phyloP scores from a whole-genome alignment of 768 basidiomycete genomes.

The Pulveroboletus ravenelii region DNA sequence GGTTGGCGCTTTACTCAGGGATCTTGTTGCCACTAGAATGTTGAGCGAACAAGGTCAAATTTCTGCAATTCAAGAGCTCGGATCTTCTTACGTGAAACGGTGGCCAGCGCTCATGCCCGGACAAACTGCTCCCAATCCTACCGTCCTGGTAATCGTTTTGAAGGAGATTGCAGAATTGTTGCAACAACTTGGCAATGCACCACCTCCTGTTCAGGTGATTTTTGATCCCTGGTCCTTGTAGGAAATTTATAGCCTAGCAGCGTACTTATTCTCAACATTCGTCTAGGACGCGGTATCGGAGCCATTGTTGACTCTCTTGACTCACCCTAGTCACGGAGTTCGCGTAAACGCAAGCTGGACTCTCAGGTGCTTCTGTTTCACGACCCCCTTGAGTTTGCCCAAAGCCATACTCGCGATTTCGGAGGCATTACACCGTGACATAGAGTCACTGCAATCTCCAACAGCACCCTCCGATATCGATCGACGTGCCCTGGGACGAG shows the following conservation, averaged over 20 bases:
- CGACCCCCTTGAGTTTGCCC: slow-evolving; percentile 80
- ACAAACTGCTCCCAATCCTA: slow-evolving; percentile 60
- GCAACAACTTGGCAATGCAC: slow-evolving; percentile 88
- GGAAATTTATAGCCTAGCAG: not conserved
- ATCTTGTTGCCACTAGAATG: slow-evolving; percentile 84
- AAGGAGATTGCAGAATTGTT: slow-evolving; percentile 83
- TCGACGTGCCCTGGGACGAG: slow-evolving; percentile 74
- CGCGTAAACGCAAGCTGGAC: slow-evolving; percentile 85
- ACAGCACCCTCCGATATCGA: slow-evolving; percentile 67
- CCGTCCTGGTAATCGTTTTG: slow-evolving; percentile 68
- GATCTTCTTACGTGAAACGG: slow-evolving; percentile 74
- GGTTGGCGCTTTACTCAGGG: slow-evolving; percentile 73
- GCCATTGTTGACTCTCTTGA: slow-evolving; percentile 76
- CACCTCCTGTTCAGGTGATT: slow-evolving; percentile 76
- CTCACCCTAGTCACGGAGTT: slow-evolving; percentile 85
- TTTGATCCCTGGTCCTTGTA: not conserved
- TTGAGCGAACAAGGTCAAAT: slow-evolving; percentile 94
- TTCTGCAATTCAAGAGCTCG: slow-evolving; percentile 80
- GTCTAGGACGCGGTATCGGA: slow-evolving; percentile 78
- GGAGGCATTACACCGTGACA: slow-evolving; percentile 80
- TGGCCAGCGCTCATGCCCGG: slow-evolving; percentile 95
- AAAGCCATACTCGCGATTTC: slow-evolving; percentile 72
- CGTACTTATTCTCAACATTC: not conserved
- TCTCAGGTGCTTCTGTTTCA: slow-evolving; percentile 85
- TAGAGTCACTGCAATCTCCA: slow-evolving; percentile 67